phyloP scores from a whole-genome alignment of 371 early-diverging fungal species.

The Lichtheimia corymbifera region DNA sequence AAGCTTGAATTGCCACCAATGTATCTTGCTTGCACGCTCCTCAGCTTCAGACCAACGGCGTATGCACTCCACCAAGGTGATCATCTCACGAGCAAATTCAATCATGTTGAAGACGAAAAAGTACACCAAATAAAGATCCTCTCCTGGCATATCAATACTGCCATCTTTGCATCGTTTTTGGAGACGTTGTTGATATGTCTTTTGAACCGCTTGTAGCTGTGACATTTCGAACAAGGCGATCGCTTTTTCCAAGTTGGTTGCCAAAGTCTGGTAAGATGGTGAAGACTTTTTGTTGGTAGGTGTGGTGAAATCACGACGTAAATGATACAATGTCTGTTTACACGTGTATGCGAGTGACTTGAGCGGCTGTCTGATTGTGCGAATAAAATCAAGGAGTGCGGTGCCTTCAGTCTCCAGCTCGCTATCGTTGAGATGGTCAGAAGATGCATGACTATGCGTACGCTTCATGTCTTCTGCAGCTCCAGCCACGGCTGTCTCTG shows the following conservation, averaged over 20 bases:
- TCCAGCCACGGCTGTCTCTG: no score
- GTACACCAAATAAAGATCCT: constrained; percentile 73
- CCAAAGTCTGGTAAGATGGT: constrained; percentile 26
- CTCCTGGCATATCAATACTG: constrained; percentile 31
- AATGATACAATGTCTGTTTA: constrained; percentile 57
- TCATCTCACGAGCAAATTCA: constrained; percentile 71
- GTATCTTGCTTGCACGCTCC: constrained; percentile 2
- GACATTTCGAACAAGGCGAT: constrained; percentile 43
- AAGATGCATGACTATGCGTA: background rate
- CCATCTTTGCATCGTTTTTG: background rate
- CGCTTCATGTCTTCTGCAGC: constrained; percentile 1
- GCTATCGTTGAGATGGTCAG: constrained; percentile 2
- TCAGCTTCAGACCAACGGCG: constrained; percentile 28
- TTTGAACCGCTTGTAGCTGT: constrained; percentile 38
- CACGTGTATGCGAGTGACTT: constrained; percentile 68
- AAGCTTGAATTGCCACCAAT: constrained; percentile 10
- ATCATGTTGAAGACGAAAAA: constrained; percentile 78
- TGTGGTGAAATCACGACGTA: constrained; percentile 40
- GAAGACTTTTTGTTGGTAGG: background rate
- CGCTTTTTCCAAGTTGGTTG: constrained; percentile 41
- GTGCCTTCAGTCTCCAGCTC: constrained; percentile 3
- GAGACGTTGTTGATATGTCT: constrained; percentile 21
- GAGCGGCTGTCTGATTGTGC: constrained; percentile 57
- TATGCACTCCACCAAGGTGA: constrained; percentile 54
- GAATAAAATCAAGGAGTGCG: constrained; percentile 56